phyloP scores from a whole-genome alignment of 139 green algal genomes.

The Chlorella sp. region DNA sequence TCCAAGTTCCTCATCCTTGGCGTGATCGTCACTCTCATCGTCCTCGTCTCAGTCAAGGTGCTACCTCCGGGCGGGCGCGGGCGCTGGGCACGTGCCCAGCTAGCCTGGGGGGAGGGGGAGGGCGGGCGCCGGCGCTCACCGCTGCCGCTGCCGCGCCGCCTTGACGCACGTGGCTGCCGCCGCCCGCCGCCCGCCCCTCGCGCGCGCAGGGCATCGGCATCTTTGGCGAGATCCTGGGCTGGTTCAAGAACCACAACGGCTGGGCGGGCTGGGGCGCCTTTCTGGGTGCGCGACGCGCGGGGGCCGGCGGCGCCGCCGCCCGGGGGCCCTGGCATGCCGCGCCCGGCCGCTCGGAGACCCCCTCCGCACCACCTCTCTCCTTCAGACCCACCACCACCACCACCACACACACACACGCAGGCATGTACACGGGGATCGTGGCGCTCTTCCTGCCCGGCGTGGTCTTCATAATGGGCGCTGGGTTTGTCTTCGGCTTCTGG shows the following conservation, averaged over 20 bases:
- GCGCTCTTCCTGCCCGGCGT: slow-evolving; percentile 58
- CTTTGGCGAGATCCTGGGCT: slow-evolving; percentile 48
- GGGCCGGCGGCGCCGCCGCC: too few species aligned
- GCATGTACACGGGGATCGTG: slow-evolving; percentile 51
- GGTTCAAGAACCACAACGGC: slow-evolving; percentile 59
- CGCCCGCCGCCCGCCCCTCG: background rate
- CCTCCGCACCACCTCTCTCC: too few species aligned
- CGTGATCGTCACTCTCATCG: slow-evolving; percentile 51
- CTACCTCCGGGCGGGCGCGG: background rate
- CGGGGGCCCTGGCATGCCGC: too few species aligned
- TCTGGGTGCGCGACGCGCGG: slow-evolving; percentile 28
- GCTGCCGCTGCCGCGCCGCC: background rate
- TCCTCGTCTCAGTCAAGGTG: slow-evolving; percentile 56
- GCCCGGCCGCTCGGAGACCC: too few species aligned
- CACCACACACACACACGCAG: too few species aligned
- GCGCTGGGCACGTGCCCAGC: background rate
- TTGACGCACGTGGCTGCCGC: background rate
- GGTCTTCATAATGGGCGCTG: slow-evolving; percentile 52
- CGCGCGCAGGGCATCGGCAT: slow-evolving; percentile 49
- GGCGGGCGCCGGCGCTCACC: background rate
- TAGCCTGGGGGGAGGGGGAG: background rate
- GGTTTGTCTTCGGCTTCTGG: slow-evolving; percentile 63
- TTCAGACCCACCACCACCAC: too few species aligned
- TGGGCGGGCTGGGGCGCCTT: slow-evolving; percentile 60
- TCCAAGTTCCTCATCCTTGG: slow-evolving; percentile 40